Evolutionary conservation across 2,329 filamentous ascomycete species (phyloP).

Genomic region (Ceratocystis albifundus): DNA sequence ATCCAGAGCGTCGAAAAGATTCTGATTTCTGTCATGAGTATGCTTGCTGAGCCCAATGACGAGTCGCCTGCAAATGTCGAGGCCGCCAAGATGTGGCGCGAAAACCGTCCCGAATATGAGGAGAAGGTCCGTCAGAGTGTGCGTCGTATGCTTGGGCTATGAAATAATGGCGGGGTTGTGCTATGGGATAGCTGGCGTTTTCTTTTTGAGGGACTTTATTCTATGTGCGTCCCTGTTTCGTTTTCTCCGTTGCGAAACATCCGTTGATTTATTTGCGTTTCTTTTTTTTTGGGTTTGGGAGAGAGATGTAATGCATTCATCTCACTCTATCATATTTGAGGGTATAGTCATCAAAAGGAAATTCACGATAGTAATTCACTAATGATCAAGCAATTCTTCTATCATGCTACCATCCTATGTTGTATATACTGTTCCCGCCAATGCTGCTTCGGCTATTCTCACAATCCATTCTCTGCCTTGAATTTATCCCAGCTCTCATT

Average conservation of each 20-base stretch:
- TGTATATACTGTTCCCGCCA: neutral
- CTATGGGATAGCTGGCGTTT: neutral
- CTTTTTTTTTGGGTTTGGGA: neutral
- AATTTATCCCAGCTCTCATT: constrained; percentile 67
- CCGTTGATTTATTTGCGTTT: neutral
- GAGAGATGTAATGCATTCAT: neutral
- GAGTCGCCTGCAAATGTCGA: constrained; percentile 95
- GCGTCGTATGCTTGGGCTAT: constrained; percentile 64
- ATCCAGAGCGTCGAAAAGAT: constrained; percentile 98
- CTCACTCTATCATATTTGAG: neutral
- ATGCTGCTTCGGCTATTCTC: constrained; percentile 20
- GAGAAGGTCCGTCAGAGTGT: constrained; percentile 73
- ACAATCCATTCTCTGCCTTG: constrained; percentile 56
- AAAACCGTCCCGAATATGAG: constrained; percentile 73
- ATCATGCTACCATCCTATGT: neutral
- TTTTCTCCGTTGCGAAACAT: neutral
- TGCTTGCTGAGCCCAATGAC: constrained; percentile 94
- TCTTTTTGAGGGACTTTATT: neutral
- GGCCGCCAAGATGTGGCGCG: constrained; percentile 92
- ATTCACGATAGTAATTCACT: constrained; percentile 20
- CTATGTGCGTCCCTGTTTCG: neutral
- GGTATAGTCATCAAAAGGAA: constrained; percentile 9
- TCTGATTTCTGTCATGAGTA: constrained; percentile 91
- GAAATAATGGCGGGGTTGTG: constrained; percentile 22
- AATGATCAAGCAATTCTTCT: neutral